Base-by-base conservation (phyloP, 2,329 filamentous ascomycete genomes). In the Penicillium olsonii region DNA sequence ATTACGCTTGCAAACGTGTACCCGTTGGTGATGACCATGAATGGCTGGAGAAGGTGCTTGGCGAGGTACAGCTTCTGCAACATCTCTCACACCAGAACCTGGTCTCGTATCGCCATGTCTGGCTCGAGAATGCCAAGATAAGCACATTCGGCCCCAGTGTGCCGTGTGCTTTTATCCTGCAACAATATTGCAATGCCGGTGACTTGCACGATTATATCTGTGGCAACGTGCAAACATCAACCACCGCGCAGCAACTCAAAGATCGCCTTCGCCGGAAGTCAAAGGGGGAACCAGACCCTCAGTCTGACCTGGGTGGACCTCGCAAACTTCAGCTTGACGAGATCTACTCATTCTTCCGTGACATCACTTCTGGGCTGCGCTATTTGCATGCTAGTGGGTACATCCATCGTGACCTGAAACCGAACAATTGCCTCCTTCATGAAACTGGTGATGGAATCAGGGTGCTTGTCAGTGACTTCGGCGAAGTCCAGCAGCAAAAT, bases 1-100 rank as follows among this genome's bases (percentile, higher is more conserved):
- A 94, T 56, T 99, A 95, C 70, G 94, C 94, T 11, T 99, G 94
- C 78, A 99, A 99, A 72, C 84, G 95, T 38, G 92, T 99, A 0
- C 95, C 94, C 0, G 94, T 99, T 3, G 89, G 94, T 12, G 88
- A 99, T 64, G 90, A 97, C 62, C 92, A 96, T 64, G 84, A 86
- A 53, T 96, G 94, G 95, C 77, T 99, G 12, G 90, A 96, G 70
- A 97, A 96, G 72, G 87, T 97, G 2, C 77, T 99, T 43, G 82
- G 94, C 38, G 94, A 99, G 70, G 95, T 99, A 2, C 91, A 96
- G 71, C 78, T 97, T 19, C 81, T 99, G 19, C 91, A 95, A 61
- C 88, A 90, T 61, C 82, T 99, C 4, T 94, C 90, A 0, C 94
- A 99, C 66, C 89, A 92, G 49, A 99, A 99, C 55, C 78, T 99